Evolutionary conservation across 148 eudicot species (phyloP).

Genomic region (Spergularia bocconei): DNA sequence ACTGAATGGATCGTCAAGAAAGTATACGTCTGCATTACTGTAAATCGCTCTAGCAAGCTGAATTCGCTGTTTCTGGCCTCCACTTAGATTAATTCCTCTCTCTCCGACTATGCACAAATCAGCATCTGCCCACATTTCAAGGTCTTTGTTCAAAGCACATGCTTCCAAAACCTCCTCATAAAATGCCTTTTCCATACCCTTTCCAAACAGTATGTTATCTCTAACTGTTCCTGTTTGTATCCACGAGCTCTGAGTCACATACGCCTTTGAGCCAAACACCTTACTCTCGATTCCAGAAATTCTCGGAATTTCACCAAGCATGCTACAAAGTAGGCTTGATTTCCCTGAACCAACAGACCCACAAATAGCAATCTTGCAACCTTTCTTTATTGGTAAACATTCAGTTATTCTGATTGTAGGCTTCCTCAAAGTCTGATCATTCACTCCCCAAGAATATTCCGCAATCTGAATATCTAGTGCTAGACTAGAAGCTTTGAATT

Average conservation of each 20-base stretch:
- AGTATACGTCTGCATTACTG: conserved; percentile 70
- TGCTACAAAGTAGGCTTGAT: conserved; percentile 75
- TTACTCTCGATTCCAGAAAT: conserved; percentile 52
- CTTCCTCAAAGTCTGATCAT: conserved; percentile 30
- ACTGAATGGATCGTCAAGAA: conserved; percentile 96
- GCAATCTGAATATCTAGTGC: conserved; percentile 61
- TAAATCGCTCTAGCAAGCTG: conserved; percentile 86
- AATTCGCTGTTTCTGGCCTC: conserved; percentile 90
- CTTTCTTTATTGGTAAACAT: conserved; percentile 47
- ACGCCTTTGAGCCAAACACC: conserved; percentile 74
- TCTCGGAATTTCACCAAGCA: conserved; percentile 81
- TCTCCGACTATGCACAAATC: conserved; percentile 85
- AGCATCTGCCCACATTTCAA: conserved; percentile 72
- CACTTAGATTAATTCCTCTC: conserved; percentile 82
- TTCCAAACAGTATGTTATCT: conserved; percentile 79
- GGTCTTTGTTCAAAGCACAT: conserved; percentile 71
- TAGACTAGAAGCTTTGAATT: conserved; percentile 30
- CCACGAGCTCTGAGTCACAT: conserved; percentile 90
- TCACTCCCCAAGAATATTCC: conserved; percentile 69
- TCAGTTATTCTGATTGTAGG: conserved; percentile 54
- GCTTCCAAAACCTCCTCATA: conserved; percentile 74
- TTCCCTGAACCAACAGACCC: conserved; percentile 94
- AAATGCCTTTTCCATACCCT: conserved; percentile 50
- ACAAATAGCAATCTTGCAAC: conserved; percentile 78
- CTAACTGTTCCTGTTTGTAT: conserved; percentile 87